phyloP scores from a whole-genome alignment of 495 filamentous ascomycete genomes.

The Viridothelium virens region DNA sequence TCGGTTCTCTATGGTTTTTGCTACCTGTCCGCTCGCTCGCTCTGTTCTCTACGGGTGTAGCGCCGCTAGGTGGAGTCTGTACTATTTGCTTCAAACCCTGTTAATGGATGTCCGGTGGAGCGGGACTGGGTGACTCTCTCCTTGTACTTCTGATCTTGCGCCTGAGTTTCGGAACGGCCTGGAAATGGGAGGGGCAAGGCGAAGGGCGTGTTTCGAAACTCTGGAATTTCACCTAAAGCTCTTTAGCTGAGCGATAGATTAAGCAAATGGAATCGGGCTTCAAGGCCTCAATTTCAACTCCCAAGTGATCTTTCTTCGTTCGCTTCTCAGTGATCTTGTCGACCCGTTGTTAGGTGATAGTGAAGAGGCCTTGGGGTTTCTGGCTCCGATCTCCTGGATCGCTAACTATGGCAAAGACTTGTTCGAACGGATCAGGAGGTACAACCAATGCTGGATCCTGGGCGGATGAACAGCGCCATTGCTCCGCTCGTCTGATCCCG shows the following conservation, averaged over 20 bases:
- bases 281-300: background rate
- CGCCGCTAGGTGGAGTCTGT: background rate
- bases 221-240: background rate
- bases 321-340: background rate
- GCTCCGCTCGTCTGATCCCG: background rate
- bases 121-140: slow-evolving; percentile 1
- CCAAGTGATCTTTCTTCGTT: background rate
- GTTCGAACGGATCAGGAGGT: slow-evolving; percentile 14
- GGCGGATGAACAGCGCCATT: slow-evolving; percentile 16
- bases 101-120: background rate
- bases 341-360: background rate
- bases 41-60: background rate
- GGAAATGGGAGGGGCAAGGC: background rate
- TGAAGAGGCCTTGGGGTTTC: background rate
- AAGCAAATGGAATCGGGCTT: slow-evolving; percentile 4
- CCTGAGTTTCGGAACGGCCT: background rate
- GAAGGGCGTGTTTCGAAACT: background rate
- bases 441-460: slow-evolving; percentile 27
- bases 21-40: background rate
- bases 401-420: background rate
- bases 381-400: background rate
- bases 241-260: slow-evolving; percentile 4
- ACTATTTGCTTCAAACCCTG: background rate
- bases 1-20: slow-evolving; percentile 1
- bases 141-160: background rate